These are phyloP conservation scores for Mycena sp. DNA, from an alignment of 1,284 basidiomycete genomes.

Conservation along the genomic window DNA sequence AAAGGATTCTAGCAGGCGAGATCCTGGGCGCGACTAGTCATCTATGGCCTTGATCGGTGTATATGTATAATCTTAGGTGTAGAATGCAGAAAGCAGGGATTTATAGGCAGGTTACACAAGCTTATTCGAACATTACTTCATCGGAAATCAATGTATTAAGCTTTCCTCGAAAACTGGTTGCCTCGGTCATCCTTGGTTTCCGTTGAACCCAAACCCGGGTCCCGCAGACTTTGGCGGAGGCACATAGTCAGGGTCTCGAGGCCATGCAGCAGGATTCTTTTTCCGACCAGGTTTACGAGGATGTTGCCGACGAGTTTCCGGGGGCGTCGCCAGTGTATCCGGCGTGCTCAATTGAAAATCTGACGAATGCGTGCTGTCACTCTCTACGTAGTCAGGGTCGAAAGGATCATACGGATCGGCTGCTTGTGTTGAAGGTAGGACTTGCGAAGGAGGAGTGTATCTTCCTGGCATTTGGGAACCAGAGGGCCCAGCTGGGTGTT, in stretches of 20 bases:
- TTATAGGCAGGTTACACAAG: no score
- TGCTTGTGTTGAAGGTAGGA: not conserved
- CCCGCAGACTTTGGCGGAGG: not conserved
- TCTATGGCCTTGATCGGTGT: not conserved
- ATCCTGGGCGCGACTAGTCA: constrained; percentile 28
- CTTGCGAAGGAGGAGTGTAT: constrained; percentile 4
- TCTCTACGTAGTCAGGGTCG: not conserved
- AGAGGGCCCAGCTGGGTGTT: not conserved
- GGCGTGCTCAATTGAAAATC: constrained; percentile 23
- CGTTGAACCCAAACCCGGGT: constrained; percentile 12
- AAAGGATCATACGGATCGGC: not conserved
- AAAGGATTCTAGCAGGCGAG: constrained; percentile 28
- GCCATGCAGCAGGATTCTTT: constrained; percentile 6
- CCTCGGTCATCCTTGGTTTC: no score
- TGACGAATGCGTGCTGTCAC: constrained; percentile 17
- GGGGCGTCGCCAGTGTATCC: constrained; percentile 26
- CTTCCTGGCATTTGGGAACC: constrained; percentile 18
- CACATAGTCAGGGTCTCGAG: not conserved
- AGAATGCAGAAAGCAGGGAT: no score
- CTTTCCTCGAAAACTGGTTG: no score
- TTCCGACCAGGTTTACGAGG: not conserved
- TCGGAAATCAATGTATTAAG: no score
- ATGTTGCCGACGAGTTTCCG: constrained; percentile 11
- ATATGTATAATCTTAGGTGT: not conserved
- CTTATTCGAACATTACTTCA: no score